Evolutionary conservation across 1,284 basidiomycete species (phyloP).

Genomic region (Moniliophthora roreri): DNA sequence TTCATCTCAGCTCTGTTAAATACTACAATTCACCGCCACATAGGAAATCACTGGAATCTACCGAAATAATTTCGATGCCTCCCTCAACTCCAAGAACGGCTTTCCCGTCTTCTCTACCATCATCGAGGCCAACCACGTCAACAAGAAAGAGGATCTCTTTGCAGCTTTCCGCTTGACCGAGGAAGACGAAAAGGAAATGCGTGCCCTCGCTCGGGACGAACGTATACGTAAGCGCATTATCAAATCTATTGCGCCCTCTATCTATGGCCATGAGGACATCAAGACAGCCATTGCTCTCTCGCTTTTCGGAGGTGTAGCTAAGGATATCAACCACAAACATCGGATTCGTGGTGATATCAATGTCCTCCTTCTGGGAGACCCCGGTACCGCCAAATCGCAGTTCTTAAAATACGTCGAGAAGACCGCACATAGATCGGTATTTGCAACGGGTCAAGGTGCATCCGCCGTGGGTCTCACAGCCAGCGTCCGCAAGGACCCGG

Average conservation of each 20-base stretch:
- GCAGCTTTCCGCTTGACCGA: constrained; percentile 96
- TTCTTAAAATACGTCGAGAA: constrained; percentile 99
- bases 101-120: constrained; percentile 99
- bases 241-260: constrained; percentile 98
- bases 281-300: constrained; percentile 97
- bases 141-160: constrained; percentile 95
- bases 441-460: constrained; percentile 97
- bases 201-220: constrained; percentile 84
- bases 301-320: constrained; percentile 90
- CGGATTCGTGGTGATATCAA: constrained; percentile 98
- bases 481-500: constrained; percentile 95
- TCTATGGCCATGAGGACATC: constrained; percentile 99
- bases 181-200: constrained; percentile 94
- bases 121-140: constrained; percentile 96
- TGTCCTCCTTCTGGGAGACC: constrained; percentile 92
- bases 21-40: constrained; percentile 17
- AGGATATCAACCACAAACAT: constrained; percentile 97
- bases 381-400: constrained; percentile 98
- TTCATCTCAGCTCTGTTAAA: background rate
- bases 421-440: constrained; percentile 96
- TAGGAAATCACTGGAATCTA: constrained; percentile 97
- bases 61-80: constrained; percentile 98
- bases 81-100: constrained; percentile 97
- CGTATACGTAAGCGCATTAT: constrained; percentile 96
- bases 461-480: constrained; percentile 98